Percentiles rank a stretch among this genome's conserved stretches.
phyloP scores from a whole-genome alignment of 2,329 filamentous ascomycete genomes.

The Teratosphaeria gauchensis region DNA sequence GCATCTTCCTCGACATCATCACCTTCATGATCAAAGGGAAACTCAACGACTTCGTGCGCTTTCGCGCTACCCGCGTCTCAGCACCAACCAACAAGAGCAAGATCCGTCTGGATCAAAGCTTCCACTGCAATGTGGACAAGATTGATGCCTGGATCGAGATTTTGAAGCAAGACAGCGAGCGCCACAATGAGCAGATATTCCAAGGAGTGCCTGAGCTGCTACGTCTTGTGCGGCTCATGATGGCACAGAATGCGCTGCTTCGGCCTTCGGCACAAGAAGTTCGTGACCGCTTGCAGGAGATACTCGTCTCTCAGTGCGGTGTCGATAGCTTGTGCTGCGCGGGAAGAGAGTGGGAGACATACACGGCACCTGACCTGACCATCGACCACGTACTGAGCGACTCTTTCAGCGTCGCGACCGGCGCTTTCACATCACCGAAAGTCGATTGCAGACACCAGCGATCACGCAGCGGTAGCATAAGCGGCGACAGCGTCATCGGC shows the following conservation, averaged over 20 bases:
- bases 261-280: slow-evolving; percentile 34
- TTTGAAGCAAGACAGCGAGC: slow-evolving; percentile 17
- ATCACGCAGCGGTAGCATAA: background rate
- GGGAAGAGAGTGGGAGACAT: slow-evolving; percentile 16
- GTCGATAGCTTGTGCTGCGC: slow-evolving; percentile 23
- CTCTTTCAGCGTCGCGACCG: slow-evolving; percentile 2
- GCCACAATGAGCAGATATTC: slow-evolving; percentile 21
- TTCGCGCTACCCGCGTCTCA: slow-evolving; percentile 50
- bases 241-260: slow-evolving; percentile 30
- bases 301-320: slow-evolving; percentile 18
- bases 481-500: background rate
- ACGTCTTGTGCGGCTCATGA: slow-evolving; percentile 33
- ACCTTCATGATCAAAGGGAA: slow-evolving; percentile 61
- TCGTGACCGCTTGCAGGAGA: slow-evolving; percentile 26
- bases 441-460: background rate
- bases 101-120: slow-evolving; percentile 50
- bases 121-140: slow-evolving; percentile 60
- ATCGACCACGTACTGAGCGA: slow-evolving; percentile 1
- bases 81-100: slow-evolving; percentile 7
- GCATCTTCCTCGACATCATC: slow-evolving; percentile 62
- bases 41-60: slow-evolving; percentile 54
- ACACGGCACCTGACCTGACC: background rate
- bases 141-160: slow-evolving; percentile 60
- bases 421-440: background rate
- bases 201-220: slow-evolving; percentile 33